Conservation (phyloP, 345 rosid species). For the Firmiana major region DNA sequence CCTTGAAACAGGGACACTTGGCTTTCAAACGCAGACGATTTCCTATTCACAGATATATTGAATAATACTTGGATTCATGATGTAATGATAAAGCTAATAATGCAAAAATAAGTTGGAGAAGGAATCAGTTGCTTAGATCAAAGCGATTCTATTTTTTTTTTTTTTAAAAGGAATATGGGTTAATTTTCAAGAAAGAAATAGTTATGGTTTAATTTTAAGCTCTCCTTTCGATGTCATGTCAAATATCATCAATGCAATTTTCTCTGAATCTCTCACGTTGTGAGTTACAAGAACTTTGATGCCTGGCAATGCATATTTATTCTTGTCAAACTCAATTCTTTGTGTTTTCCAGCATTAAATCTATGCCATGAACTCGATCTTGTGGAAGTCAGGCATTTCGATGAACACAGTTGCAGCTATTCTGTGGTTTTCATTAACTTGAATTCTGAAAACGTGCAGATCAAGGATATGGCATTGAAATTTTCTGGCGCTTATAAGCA, state of each 20-base stretch:
- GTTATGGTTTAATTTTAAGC: not conserved
- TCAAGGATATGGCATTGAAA: slow-evolving; percentile 89
- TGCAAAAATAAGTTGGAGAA: not conserved
- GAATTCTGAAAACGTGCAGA: slow-evolving; percentile 41
- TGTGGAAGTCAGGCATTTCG: not conserved
- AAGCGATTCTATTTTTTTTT: too few relatives aligned
- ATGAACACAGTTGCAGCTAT: not conserved
- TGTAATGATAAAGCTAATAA: not conserved
- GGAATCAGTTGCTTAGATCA: not conserved
- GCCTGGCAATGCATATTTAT: not conserved
- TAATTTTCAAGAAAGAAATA: not conserved
- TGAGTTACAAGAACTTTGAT: not conserved
- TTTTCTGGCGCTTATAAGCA: slow-evolving; percentile 77
- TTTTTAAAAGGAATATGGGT: not conserved
- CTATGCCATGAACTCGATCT: not conserved
- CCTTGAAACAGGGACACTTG: not conserved
- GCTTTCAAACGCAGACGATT: not conserved
- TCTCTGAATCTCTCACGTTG: not conserved
- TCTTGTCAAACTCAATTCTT: not conserved
- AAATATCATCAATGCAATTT: not conserved
- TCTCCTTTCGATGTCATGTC: not conserved
- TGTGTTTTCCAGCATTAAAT: not conserved
- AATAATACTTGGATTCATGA: not conserved
- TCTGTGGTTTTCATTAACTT: not conserved
- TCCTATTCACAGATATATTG: not conserved